Percentiles rank a stretch among this genome's conserved stretches.
Evolutionary conservation across 2,329 filamentous ascomycete genomes (phyloP).

Genomic region (Sporothrix schenckii): DNA sequence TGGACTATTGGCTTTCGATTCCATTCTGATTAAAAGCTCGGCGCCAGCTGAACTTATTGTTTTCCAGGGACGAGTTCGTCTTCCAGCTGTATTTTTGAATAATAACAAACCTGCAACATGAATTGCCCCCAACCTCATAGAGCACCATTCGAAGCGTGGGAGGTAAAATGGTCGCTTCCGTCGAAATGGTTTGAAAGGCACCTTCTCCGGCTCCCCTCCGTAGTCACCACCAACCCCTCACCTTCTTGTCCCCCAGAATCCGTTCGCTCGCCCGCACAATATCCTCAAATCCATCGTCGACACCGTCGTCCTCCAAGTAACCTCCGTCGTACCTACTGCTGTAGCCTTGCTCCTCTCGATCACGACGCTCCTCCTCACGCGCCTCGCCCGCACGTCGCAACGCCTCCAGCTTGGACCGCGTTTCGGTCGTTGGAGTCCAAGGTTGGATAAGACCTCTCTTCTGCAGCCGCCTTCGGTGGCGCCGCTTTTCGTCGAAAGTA

Average conservation of each 20-base stretch:
- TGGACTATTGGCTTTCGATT: constrained; percentile 4
- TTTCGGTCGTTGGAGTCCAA: constrained; percentile 47
- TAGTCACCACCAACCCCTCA: constrained; percentile 28
- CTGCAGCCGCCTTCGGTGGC: constrained; percentile 54
- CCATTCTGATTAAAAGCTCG: not conserved
- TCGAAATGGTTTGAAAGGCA: not conserved
- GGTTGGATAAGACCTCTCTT: constrained; percentile 51
- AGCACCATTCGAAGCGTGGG: too few species aligned
- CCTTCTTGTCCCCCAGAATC: constrained; percentile 38
- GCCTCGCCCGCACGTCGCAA: constrained; percentile 51
- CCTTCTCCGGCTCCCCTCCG: not conserved
- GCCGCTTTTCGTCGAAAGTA: constrained; percentile 52
- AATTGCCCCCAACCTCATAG: not conserved
- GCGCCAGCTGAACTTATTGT: not conserved
- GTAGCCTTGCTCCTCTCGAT: constrained; percentile 42
- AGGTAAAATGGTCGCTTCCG: too few species aligned
- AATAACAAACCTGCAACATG: constrained; percentile 2
- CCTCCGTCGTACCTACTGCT: constrained; percentile 37
- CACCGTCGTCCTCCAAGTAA: constrained; percentile 2
- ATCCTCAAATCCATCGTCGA: constrained; percentile 20
- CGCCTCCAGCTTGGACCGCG: constrained; percentile 49
- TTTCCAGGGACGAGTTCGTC: not conserved
- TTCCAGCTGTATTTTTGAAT: not conserved
- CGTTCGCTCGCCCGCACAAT: constrained; percentile 43
- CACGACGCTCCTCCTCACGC: constrained; percentile 47